phyloP scores from a whole-genome alignment of 257 asterid genomes.

The Solanum dulcamara region DNA sequence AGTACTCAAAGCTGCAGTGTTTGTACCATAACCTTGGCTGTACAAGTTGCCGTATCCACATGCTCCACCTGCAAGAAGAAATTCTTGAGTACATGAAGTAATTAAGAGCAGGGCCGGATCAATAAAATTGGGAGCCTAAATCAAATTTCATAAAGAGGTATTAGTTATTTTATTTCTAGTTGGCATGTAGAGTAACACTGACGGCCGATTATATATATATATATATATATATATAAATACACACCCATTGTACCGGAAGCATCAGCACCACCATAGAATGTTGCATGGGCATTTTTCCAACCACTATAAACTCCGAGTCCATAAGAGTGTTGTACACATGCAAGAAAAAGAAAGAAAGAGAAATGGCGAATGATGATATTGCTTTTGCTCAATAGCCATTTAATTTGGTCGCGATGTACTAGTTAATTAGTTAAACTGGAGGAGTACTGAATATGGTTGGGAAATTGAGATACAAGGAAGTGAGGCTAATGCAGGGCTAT shows the following conservation, averaged over 20 bases:
- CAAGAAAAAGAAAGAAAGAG: neutral
- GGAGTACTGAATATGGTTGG: neutral
- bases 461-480: neutral
- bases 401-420: neutral
- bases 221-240: neutral
- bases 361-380: neutral
- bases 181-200: neutral
- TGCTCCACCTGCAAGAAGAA: conserved; percentile 35
- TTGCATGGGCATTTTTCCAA: conserved; percentile 48
- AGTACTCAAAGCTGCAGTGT: conserved; percentile 40
- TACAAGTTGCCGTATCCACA: conserved; percentile 53
- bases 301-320: conserved; percentile 4
- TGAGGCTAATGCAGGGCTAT: conserved; percentile 9
- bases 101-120: too few relatives aligned
- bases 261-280: conserved; percentile 58
- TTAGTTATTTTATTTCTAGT: too few relatives aligned
- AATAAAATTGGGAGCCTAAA: too few relatives aligned
- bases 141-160: neutral
- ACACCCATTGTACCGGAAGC: conserved; percentile 63
- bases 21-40: conserved; percentile 51
- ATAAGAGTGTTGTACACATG: neutral
- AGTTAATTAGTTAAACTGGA: neutral
- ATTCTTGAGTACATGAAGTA: neutral
- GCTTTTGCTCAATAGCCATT: neutral
- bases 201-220: neutral